Base-by-base conservation (phyloP, 225 moss, liverwort and hornwort species). In the Ulota crispa region DNA sequence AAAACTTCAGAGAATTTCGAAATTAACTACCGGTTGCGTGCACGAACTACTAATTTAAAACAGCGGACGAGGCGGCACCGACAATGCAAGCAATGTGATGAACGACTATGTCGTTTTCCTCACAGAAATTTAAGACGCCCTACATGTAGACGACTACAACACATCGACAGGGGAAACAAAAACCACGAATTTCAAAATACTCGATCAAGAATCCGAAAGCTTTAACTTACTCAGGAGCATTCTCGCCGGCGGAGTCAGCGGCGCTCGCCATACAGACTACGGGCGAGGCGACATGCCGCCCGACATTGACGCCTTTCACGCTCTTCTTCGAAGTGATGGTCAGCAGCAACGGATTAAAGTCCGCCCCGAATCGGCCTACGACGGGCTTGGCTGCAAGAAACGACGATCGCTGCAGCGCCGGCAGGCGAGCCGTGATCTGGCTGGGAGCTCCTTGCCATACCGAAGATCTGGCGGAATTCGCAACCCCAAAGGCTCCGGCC, bases 191-290 rank as follows among this genome's bases (percentile, higher is more conserved):
- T 56, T 27, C 10, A 52, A 64, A 64, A 70, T 2, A 3, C 8
- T 6, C 63, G 30, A 78, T 37, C 82, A 84, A 85, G 64, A 86
- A 82, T 34, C n/a, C 8, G 6, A 27, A 20, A 70, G 36, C 70
- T 21, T 31, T 13, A 20, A 86, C 88, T 89, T 71, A 91, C 89
- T 89, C 91, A 5, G 87, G 83, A 64, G 82, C 79, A 70, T 87
- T 26, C 57, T 89, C 91, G 16, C 87, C 89, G 6, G 89, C 85
- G 56, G 91, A 75, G 18, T 91, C 87, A 18, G 89, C 73, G 9
- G 91, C 89, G n/a, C 83, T 87, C 9, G 91, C 87, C 91, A 85
- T 70, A 73, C 89, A 89, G 9, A 87, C n/a, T n/a, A n/a, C 81
- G 6, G 84, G 84, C 6, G 82, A 84, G 15, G 24, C 66, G 42